These are phyloP conservation scores for Extremus antarcticus DNA, from an alignment of 495 filamentous ascomycete genomes.

Conservation along the genomic window DNA sequence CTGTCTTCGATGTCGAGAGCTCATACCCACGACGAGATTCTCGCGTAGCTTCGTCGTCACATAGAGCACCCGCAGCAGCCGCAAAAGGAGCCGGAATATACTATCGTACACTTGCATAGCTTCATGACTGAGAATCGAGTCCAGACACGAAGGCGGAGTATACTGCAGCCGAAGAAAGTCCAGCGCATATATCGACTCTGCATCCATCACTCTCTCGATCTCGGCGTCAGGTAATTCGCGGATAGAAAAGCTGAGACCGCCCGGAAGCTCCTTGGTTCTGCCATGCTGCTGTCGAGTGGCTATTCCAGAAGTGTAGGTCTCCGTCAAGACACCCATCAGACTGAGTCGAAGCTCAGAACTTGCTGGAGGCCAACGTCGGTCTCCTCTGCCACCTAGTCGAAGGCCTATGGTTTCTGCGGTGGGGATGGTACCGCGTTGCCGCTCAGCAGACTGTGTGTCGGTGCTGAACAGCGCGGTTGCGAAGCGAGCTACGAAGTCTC, in stretches of 20 bases:
- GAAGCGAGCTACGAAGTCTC: conserved; percentile 67
- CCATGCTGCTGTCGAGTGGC: conserved; percentile 6
- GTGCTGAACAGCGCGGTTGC: conserved; percentile 78
- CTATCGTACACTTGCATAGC: conserved; percentile 69
- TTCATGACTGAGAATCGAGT: conserved; percentile 55
- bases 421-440: conserved; percentile 53
- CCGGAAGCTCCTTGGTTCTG: conserved; percentile 44
- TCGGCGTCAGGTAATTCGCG: conserved; percentile 68
- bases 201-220: conserved; percentile 66
- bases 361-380: conserved; percentile 81
- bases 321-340: conserved; percentile 74
- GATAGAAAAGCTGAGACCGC: conserved; percentile 74
- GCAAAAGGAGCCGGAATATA: conserved; percentile 68
- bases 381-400: conserved; percentile 48
- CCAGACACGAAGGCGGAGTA: conserved; percentile 61
- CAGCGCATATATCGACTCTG: conserved; percentile 67
- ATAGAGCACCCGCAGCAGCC: conserved; percentile 68
- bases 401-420: conserved; percentile 68
- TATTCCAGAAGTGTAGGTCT: conserved; percentile 43
- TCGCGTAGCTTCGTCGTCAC: conserved; percentile 57
- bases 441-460: conserved; percentile 69
- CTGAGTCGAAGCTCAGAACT: conserved; percentile 83
- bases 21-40: conserved; percentile 19
- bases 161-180: conserved; percentile 87
- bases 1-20: conserved; percentile 20